Base-by-base conservation (phyloP, 148 eudicot genomes). In the Fagopyrum tataricum region DNA sequence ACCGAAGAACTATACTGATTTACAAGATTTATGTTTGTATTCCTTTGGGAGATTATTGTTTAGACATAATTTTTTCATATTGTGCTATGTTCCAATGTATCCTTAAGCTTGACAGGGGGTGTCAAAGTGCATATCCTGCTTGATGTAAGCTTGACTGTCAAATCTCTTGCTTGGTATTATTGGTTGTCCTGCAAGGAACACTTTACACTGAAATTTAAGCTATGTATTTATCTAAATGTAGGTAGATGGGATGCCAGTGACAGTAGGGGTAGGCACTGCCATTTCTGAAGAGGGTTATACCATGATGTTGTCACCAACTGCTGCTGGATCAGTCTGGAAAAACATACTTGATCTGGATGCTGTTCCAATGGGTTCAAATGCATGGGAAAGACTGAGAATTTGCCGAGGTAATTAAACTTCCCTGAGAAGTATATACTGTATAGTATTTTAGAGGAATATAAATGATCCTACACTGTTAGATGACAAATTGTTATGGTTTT, bases 201-300 rank as follows among this genome's bases (percentile, higher is more conserved):
- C 43, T 62, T 13, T 26, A 62, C 15, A 37, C 68, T 62, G 43
- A 62, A 37, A 18, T 15, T 31, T 7, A 14, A 62, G 43, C 68
- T 53, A 52, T 46, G 44, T 20, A 40, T 44, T 56, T 37, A 20
- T 44, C 52, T 66, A 49, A 70, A 42, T 80, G 78, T 79, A 89
- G 93, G 90, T 89, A 44, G 77, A 76, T 78, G 84, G 83, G 70
- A 87, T 87, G 90, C 93, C 93, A 47, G n/a, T 89, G 68, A 89
- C 93, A 74, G 86, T 89, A 24, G 88, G 84, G 14, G 89, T 85
- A 73, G 93, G 93, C 70, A 87, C 79, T 78, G 37, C 84, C 15
- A 73, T 89, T 18, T 80, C 87, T 72, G 84, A 80, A 70, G 89
- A 79, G 82, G 93, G 93, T 13, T 89, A 80, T 76, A 85, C 90